Evolutionary conservation across 2,329 filamentous ascomycete species (phyloP).

Genomic region (Colletotrichum tanaceti): DNA sequence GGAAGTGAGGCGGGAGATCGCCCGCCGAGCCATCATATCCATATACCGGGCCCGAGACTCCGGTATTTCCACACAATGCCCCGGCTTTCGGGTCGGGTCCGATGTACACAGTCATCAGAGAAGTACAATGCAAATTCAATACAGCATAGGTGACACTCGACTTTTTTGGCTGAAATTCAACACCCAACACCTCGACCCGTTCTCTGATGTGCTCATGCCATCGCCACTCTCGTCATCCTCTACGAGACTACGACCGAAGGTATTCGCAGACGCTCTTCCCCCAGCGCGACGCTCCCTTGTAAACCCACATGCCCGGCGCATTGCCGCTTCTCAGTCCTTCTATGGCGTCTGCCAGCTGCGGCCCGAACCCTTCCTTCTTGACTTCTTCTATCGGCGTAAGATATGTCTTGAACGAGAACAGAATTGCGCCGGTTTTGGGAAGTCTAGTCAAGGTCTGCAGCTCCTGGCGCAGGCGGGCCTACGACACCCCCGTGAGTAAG

Average conservation of each 20-base stretch:
- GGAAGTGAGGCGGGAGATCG: slow-evolving; percentile 28
- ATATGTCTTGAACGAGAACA: slow-evolving; percentile 69
- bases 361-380: slow-evolving; percentile 61
- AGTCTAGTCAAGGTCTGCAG: slow-evolving; percentile 64
- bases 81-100: slow-evolving; percentile 1
- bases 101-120: too few relatives aligned
- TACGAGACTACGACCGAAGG: slow-evolving; percentile 54
- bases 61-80: slow-evolving; percentile 1
- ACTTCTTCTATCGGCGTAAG: slow-evolving; percentile 61
- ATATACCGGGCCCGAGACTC: slow-evolving; percentile 11
- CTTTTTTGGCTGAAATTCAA: too few relatives aligned
- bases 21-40: slow-evolving; percentile 1
- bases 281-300: slow-evolving; percentile 63
- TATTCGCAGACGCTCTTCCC: slow-evolving; percentile 60
- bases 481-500: not conserved
- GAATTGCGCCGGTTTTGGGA: slow-evolving; percentile 57
- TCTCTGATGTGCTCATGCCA: not conserved
- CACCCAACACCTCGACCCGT: not conserved
- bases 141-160: too few relatives aligned
- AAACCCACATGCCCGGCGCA: slow-evolving; percentile 64
- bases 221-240: too few relatives aligned
- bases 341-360: slow-evolving; percentile 62
- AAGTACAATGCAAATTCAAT: too few relatives aligned
- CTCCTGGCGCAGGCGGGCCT: slow-evolving; percentile 58
- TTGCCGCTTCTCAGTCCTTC: slow-evolving; percentile 63